Conservation (phyloP, 768 basidiomycete genomes). For the Porpolomopsis calyptriformis region DNA sequence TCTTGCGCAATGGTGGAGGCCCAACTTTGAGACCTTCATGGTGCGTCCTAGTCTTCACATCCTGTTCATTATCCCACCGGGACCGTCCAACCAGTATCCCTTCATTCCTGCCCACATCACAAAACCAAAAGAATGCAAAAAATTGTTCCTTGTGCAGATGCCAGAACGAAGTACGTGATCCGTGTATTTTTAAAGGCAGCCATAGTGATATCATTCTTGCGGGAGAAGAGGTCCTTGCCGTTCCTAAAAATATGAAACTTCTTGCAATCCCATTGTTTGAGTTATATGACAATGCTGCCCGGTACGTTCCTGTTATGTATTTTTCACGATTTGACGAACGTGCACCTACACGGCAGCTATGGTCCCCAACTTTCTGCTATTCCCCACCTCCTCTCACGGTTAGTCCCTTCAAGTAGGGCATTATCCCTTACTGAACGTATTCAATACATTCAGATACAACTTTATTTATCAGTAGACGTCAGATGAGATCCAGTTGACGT, state of each 20-base stretch:
- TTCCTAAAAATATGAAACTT: slow-evolving; percentile 98
- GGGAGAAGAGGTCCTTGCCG: slow-evolving; percentile 77
- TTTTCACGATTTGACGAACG: background rate
- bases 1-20: slow-evolving; percentile 97
- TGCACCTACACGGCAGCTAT: slow-evolving; percentile 35
- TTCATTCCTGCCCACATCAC: slow-evolving; percentile 93
- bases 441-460: slow-evolving; percentile 45
- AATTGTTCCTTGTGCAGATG: slow-evolving; percentile 90
- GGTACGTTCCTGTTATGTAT: slow-evolving; percentile 30
- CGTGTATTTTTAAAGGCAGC: background rate
- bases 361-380: slow-evolving; percentile 93
- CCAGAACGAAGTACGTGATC: slow-evolving; percentile 74
- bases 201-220: background rate
- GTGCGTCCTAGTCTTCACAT: slow-evolving; percentile 28
- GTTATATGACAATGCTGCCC: slow-evolving; percentile 92
- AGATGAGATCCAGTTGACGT: background rate
- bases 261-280: slow-evolving; percentile 95
- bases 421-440: no score
- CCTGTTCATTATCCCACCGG: background rate
- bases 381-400: slow-evolving; percentile 84
- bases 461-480: slow-evolving; percentile 62
- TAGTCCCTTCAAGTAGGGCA: no score
- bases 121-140: slow-evolving; percentile 97
- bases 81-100: no score
- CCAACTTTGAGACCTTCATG: slow-evolving; percentile 98